Conservation (phyloP, 192 early-diverging fungal species). For the Backusella tarrabulga region DNA sequence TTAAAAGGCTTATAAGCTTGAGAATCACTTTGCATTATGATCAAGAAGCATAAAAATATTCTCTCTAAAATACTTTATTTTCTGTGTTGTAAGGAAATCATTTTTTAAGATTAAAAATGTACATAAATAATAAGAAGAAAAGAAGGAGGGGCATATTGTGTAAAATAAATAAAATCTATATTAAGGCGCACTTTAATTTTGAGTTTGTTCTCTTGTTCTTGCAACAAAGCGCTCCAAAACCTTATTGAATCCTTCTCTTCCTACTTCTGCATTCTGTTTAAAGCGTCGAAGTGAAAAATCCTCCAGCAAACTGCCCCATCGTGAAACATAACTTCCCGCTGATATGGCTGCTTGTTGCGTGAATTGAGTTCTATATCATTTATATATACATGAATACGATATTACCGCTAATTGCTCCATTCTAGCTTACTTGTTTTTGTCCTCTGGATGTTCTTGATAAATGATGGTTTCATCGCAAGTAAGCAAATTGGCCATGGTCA, state of each 20-base stretch:
- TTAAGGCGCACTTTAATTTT: not conserved
- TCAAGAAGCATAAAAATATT: too few species aligned
- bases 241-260: conserved; percentile 80
- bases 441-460: conserved; percentile 65
- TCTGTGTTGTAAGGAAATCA: too few species aligned
- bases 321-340: conserved; percentile 66
- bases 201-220: conserved; percentile 27
- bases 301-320: conserved; percentile 73
- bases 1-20: too few species aligned
- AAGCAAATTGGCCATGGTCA: conserved; percentile 84
- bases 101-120: not conserved
- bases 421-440: conserved; percentile 38
- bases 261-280: conserved; percentile 84
- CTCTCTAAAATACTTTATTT: too few species aligned
- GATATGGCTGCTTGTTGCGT: conserved; percentile 84
- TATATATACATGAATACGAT: not conserved
- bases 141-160: not conserved
- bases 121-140: not conserved
- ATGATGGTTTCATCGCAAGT: conserved; percentile 83
- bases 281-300: conserved; percentile 87
- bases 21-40: too few species aligned
- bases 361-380: conserved; percentile 58
- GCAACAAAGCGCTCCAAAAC: conserved; percentile 70
- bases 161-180: not conserved
- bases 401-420: not conserved